Percentiles rank a stretch among this genome's conserved stretches.
Conservation (phyloP, 2,329 filamentous ascomycete genomes). For the Aureobasidium sp. region DNA sequence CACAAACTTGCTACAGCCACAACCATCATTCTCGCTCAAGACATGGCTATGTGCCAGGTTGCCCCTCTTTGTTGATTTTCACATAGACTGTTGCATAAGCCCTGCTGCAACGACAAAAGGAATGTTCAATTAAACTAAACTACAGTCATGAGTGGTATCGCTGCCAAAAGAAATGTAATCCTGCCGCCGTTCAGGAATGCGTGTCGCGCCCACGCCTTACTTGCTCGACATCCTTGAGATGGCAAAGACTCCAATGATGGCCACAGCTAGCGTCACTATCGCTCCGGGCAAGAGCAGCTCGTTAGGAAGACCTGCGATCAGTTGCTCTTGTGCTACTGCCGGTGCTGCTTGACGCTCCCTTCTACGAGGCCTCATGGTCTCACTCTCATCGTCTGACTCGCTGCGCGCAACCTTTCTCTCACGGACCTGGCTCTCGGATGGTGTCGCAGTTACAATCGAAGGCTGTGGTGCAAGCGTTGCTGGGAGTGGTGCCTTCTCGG, state of each 20-base stretch:
- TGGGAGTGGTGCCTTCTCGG: slow-evolving; percentile 75
- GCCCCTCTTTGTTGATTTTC: background rate
- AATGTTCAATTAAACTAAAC: slow-evolving; percentile 15
- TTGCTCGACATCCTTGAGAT: slow-evolving; percentile 41
- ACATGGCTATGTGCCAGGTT: background rate
- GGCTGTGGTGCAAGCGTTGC: slow-evolving; percentile 55
- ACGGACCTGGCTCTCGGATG: slow-evolving; percentile 43
- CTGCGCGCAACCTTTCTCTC: slow-evolving; percentile 42
- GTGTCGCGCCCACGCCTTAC: background rate
- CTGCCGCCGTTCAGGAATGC: slow-evolving; percentile 9
- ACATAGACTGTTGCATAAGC: background rate
- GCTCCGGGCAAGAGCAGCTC: slow-evolving; percentile 88
- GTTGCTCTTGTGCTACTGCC: slow-evolving; percentile 53
- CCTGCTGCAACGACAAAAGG: background rate
- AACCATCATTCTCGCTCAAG: background rate
- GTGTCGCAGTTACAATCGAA: slow-evolving; percentile 43
- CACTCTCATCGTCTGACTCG: slow-evolving; percentile 46
- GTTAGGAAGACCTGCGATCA: slow-evolving; percentile 88
- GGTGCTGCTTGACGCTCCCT: slow-evolving; percentile 30
- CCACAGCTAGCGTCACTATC: slow-evolving; percentile 88
- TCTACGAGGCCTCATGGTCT: slow-evolving; percentile 35
- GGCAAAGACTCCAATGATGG: slow-evolving; percentile 89
- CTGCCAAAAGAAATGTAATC: slow-evolving; percentile 9
- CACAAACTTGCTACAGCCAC: background rate
- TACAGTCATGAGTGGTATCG: slow-evolving; percentile 14